Evolutionary conservation across 208 protist genomes (phyloP).

Genomic region (Trypanosoma mega): DNA sequence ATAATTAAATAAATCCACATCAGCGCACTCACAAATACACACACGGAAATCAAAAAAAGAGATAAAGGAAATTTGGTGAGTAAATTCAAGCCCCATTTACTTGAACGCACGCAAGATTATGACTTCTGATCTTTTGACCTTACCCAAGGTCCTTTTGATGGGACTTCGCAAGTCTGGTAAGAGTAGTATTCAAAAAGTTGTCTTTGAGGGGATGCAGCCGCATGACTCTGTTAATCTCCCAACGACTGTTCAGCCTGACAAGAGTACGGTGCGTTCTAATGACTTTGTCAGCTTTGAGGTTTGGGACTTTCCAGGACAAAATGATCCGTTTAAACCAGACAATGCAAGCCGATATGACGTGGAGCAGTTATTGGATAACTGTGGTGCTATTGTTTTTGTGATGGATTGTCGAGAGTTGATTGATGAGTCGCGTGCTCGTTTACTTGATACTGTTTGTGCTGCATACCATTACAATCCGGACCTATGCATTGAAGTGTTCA

Average conservation of each 20-base stretch:
- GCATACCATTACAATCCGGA: slow-evolving; percentile 72
- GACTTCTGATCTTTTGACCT: slow-evolving; percentile 41
- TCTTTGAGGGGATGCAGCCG: slow-evolving; percentile 88
- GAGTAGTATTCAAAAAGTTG: slow-evolving; percentile 90
- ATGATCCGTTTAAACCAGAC: slow-evolving; percentile 76
- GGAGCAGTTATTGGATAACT: slow-evolving; percentile 76
- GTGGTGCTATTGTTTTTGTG: slow-evolving; percentile 88
- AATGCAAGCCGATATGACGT: slow-evolving; percentile 56
- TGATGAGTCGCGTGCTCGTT: slow-evolving; percentile 70
- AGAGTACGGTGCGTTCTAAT: slow-evolving; percentile 73
- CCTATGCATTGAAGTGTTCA: slow-evolving; percentile 86
- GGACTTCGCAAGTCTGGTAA: slow-evolving; percentile 89
- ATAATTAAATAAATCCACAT: too few relatives aligned
- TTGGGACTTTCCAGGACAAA: slow-evolving; percentile 91
- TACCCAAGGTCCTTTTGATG: slow-evolving; percentile 87
- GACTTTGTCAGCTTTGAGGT: slow-evolving; percentile 92
- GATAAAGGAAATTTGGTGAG: too few relatives aligned
- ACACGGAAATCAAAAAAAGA: too few relatives aligned
- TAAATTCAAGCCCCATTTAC: too few relatives aligned
- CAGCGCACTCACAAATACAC: too few relatives aligned
- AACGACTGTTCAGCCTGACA: slow-evolving; percentile 81
- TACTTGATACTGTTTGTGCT: slow-evolving; percentile 81
- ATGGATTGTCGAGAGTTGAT: slow-evolving; percentile 85
- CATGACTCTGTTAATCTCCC: slow-evolving; percentile 79
- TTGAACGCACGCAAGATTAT: too few relatives aligned